Evolutionary conservation across 352 stramenopile genomes (phyloP).

Genomic region (Aphanomyces invadans): DNA sequence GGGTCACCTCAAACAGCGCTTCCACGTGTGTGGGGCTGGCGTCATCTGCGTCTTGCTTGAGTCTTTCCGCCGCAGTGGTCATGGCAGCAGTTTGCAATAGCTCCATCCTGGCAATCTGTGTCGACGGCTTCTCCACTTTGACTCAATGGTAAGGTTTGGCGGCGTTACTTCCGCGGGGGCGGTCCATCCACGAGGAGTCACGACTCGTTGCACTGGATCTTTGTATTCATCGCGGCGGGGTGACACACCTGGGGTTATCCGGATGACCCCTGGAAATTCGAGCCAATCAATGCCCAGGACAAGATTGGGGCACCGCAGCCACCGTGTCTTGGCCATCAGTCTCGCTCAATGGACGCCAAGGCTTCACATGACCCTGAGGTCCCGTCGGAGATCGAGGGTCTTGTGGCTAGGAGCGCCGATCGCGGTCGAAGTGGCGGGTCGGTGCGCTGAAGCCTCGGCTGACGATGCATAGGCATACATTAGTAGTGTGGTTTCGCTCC

Average conservation of each 20-base stretch:
- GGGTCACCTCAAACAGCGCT: neutral
- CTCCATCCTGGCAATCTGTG: neutral
- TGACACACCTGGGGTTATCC: neutral
- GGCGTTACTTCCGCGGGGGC: neutral
- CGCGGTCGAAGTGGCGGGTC: too few species aligned
- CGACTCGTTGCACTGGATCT: neutral
- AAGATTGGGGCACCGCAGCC: neutral
- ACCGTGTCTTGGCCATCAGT: neutral
- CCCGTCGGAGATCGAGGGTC: too few species aligned
- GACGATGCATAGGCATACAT: too few species aligned
- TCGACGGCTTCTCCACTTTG: neutral
- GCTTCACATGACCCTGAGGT: too few species aligned
- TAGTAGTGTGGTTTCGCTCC: too few species aligned
- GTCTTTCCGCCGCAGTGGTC: neutral
- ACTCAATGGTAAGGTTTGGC: neutral
- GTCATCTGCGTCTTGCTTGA: neutral
- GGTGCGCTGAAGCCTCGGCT: too few species aligned
- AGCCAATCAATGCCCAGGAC: neutral
- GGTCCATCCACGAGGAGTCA: neutral
- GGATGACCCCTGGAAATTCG: conserved; percentile 1
- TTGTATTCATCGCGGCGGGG: neutral
- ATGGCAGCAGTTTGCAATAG: neutral
- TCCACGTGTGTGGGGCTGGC: conserved; percentile 7
- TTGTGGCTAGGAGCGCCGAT: too few species aligned
- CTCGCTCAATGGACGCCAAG: neutral